A percentile compares a stretch with the other conserved stretches of the same genome.
Evolutionary conservation across 768 basidiomycete species (phyloP).

Genomic region (Paxillus involutus): DNA sequence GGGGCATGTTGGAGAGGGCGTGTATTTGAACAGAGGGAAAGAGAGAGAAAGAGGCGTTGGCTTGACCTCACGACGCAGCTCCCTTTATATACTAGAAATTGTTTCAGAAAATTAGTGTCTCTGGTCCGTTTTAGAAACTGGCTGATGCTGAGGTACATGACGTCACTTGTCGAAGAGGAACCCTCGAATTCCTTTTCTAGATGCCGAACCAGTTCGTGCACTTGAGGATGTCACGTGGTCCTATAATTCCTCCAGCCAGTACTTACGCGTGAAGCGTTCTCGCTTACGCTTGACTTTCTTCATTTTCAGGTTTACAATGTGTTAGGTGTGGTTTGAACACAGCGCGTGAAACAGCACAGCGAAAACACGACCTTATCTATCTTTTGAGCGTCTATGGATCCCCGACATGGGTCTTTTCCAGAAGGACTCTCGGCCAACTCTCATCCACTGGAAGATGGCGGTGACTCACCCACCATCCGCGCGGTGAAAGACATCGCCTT

Average conservation of each 20-base stretch:
- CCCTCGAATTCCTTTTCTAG: conserved; percentile 9
- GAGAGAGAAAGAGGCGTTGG: conserved; percentile 1
- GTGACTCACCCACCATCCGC: conserved; percentile 5
- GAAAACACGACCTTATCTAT: background rate
- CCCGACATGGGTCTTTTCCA: conserved; percentile 13
- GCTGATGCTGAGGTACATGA: conserved; percentile 20
- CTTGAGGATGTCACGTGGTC: conserved; percentile 13
- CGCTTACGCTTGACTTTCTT: background rate
- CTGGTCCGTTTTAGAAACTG: conserved; percentile 18
- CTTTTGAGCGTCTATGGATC: conserved; percentile 9
- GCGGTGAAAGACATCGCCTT: conserved; percentile 48
- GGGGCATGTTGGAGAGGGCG: conserved; percentile 39
- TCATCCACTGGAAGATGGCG: background rate
- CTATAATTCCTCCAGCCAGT: background rate
- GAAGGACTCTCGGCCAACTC: background rate
- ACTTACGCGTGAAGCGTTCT: background rate
- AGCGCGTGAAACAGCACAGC: background rate
- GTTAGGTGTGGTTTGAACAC: background rate
- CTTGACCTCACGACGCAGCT: background rate
- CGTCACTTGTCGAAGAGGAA: conserved; percentile 14
- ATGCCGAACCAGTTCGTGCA: background rate
- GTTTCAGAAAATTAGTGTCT: conserved; percentile 1
- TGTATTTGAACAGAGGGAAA: background rate
- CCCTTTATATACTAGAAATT: conserved; percentile 23
- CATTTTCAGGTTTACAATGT: background rate